Conservation (phyloP, 2,329 filamentous ascomycete genomes). For the Capronia coronata region DNA sequence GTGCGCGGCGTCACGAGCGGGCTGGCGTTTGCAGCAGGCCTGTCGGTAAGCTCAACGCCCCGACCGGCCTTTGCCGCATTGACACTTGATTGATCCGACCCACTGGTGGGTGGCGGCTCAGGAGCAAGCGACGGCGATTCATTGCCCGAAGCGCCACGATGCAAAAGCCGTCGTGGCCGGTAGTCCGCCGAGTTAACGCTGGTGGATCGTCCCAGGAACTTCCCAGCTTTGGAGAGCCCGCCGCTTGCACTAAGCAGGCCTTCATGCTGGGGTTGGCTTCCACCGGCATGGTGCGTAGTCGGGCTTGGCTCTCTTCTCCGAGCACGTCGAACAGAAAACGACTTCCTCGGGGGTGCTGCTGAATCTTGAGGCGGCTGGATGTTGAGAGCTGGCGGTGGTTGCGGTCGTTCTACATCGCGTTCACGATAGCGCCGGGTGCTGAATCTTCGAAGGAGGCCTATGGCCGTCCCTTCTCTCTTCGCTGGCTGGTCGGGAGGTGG, state of each 20-base stretch:
- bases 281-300: slow-evolving; percentile 52
- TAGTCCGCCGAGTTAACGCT: slow-evolving; percentile 87
- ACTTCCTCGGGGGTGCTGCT: slow-evolving; percentile 65
- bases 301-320: slow-evolving; percentile 49
- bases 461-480: slow-evolving; percentile 83
- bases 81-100: slow-evolving; percentile 66
- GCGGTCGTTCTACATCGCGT: slow-evolving; percentile 52
- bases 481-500: slow-evolving; percentile 51
- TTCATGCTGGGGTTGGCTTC: slow-evolving; percentile 63
- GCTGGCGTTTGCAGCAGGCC: slow-evolving; percentile 47
- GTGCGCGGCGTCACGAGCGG: slow-evolving; percentile 50
- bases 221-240: slow-evolving; percentile 52
- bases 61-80: slow-evolving; percentile 38
- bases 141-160: slow-evolving; percentile 50
- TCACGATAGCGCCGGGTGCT: slow-evolving; percentile 73
- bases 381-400: slow-evolving; percentile 68
- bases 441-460: slow-evolving; percentile 76
- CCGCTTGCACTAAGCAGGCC: slow-evolving; percentile 64
- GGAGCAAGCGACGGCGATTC: slow-evolving; percentile 46
- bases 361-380: slow-evolving; percentile 68
- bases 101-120: slow-evolving; percentile 68
- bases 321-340: slow-evolving; percentile 71
- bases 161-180: slow-evolving; percentile 54
- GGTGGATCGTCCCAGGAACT: slow-evolving; percentile 74
- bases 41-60: slow-evolving; percentile 40